These are phyloP conservation scores for Aspergillus piperis DNA, from an alignment of 2,329 filamentous ascomycete genomes.

Conservation along the genomic window DNA sequence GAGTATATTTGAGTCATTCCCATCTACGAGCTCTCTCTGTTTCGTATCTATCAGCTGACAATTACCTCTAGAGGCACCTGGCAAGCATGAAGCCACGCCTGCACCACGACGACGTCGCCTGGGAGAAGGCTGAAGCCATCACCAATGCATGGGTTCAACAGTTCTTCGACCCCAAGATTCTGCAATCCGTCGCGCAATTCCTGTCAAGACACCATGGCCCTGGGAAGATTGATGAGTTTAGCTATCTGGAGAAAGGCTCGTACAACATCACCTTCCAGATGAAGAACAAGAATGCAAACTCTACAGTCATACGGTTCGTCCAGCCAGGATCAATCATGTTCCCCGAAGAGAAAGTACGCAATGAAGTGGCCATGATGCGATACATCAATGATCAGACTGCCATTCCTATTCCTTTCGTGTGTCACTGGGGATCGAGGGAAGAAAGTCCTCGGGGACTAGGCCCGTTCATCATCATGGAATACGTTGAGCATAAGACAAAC, in stretches of 20 bases:
- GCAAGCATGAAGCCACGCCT: not conserved
- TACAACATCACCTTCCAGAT: conserved; percentile 37
- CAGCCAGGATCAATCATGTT: conserved; percentile 29
- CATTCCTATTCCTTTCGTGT: conserved; percentile 28
- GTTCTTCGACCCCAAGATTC: not conserved
- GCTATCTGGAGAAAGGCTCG: conserved; percentile 22
- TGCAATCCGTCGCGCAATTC: not conserved
- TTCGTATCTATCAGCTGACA: no score
- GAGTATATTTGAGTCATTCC: no score
- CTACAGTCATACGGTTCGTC: conserved; percentile 32
- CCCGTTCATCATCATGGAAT: conserved; percentile 29
- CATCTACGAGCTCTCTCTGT: no score
- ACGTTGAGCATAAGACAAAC: conserved; percentile 26
- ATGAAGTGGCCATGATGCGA: conserved; percentile 30
- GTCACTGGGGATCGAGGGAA: conserved; percentile 19
- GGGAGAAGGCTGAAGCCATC: not conserved
- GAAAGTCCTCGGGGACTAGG: conserved; percentile 17
- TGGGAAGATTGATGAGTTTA: not conserved
- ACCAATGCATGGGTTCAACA: not conserved
- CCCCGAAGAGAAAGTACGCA: conserved; percentile 31
- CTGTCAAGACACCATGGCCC: not conserved
- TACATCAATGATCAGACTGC: conserved; percentile 28
- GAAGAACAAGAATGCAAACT: conserved; percentile 26
- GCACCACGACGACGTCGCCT: not conserved
- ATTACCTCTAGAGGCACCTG: no score